phyloP scores from a whole-genome alignment of 177 flowering plant species.

The Vitis hybrid region DNA sequence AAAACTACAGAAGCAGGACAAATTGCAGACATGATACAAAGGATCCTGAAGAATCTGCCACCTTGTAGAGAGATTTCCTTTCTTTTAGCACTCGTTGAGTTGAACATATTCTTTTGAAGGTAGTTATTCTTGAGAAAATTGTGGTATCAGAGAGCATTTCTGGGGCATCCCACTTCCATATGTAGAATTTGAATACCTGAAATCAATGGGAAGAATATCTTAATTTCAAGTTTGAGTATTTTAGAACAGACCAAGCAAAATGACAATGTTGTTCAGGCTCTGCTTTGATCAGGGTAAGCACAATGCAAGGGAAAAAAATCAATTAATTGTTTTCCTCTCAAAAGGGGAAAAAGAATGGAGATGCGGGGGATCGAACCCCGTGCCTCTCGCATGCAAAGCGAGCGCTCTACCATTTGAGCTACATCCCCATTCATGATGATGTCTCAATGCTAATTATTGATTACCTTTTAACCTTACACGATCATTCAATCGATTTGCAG shows the following conservation, averaged over 20 bases:
- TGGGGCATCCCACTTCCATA: too few relatives aligned
- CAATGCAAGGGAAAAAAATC: not conserved
- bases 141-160: too few relatives aligned
- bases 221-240: too few relatives aligned
- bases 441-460: not conserved
- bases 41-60: not conserved
- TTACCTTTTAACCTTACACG: not conserved
- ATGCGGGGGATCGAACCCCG: slow-evolving; percentile 26
- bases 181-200: too few relatives aligned
- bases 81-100: too few relatives aligned
- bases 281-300: too few relatives aligned
- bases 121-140: too few relatives aligned
- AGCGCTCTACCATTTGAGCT: slow-evolving; percentile 37
- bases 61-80: not conserved
- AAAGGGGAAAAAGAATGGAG: slow-evolving; percentile 6
- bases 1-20: not conserved
- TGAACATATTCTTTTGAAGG: too few relatives aligned
- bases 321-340: not conserved
- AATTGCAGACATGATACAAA: not conserved
- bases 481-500: too few relatives aligned
- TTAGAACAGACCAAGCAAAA: too few relatives aligned
- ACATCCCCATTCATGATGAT: slow-evolving; percentile 12
- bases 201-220: too few relatives aligned
- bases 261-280: too few relatives aligned
- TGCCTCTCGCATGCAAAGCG: slow-evolving; percentile 31